Evolutionary conservation across 768 basidiomycete species (phyloP).

Genomic region (Russula abietina): DNA sequence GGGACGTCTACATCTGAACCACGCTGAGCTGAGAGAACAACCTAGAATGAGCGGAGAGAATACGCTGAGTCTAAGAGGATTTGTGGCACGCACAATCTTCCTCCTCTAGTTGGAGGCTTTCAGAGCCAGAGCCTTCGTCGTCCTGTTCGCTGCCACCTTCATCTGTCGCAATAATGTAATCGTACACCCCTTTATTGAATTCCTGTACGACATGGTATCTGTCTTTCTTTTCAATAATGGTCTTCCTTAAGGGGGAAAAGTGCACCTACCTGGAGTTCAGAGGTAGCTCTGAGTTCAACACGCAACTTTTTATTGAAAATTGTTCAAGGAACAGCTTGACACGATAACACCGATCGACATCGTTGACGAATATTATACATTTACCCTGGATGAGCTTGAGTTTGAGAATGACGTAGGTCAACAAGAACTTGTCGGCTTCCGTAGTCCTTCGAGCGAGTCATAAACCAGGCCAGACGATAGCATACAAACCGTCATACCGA

Average conservation of each 20-base stretch:
- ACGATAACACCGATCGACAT: slow-evolving; percentile 89
- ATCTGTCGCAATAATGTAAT: slow-evolving; percentile 97
- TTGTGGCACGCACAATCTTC: slow-evolving; percentile 32
- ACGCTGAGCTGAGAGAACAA: slow-evolving; percentile 55
- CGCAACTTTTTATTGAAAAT: slow-evolving; percentile 93
- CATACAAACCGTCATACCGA: slow-evolving; percentile 37
- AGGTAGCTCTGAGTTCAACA: slow-evolving; percentile 92
- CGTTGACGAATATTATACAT: slow-evolving; percentile 94
- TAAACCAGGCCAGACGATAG: not conserved
- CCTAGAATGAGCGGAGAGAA: not conserved
- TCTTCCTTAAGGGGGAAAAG: not conserved
- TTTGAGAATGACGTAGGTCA: slow-evolving; percentile 94
- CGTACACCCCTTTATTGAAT: slow-evolving; percentile 97
- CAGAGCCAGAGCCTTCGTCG: slow-evolving; percentile 39
- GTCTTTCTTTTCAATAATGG: slow-evolving; percentile 11
- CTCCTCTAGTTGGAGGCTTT: slow-evolving; percentile 36
- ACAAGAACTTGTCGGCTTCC: slow-evolving; percentile 95
- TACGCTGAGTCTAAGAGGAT: not conserved
- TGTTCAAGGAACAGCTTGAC: slow-evolving; percentile 98
- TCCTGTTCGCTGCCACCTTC: slow-evolving; percentile 61
- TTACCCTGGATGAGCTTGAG: slow-evolving; percentile 94
- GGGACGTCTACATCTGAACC: slow-evolving; percentile 22
- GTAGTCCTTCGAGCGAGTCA: slow-evolving; percentile 29
- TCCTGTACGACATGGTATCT: slow-evolving; percentile 97
- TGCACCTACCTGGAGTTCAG: slow-evolving; percentile 75